Percentiles rank a stretch among this genome's conserved stretches.
phyloP scores from a whole-genome alignment of 371 early-diverging fungal species.

The Mortierella sp. region DNA sequence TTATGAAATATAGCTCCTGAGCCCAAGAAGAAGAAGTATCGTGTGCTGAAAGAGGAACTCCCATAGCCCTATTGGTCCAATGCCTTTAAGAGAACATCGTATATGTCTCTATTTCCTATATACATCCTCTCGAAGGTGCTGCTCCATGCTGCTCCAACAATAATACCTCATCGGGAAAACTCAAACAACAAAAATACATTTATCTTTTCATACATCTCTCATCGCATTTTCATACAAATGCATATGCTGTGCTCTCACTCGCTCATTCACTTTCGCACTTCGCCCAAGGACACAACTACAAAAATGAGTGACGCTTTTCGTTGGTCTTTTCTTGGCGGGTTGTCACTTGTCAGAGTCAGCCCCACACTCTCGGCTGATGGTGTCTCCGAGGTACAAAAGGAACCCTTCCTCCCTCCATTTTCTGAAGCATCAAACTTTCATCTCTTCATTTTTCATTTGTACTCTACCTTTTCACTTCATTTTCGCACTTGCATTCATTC shows the following conservation, averaged over 20 bases:
- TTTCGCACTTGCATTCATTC: not conserved
- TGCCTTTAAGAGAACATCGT: not conserved
- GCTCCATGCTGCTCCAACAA: constrained; percentile 1
- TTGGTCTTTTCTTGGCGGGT: not conserved
- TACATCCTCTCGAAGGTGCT: not conserved
- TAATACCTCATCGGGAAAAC: constrained; percentile 9
- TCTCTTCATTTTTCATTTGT: not conserved
- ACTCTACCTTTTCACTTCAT: not conserved
- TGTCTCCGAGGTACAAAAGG: not conserved
- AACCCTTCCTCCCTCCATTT: not conserved
- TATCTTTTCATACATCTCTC: not conserved
- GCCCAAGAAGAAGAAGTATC: constrained; percentile 87
- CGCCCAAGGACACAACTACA: not conserved
- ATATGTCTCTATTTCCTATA: not conserved
- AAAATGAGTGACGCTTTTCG: not conserved
- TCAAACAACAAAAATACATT: constrained; percentile 8
- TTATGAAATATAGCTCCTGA: constrained; percentile 78
- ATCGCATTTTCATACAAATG: not conserved
- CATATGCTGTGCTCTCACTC: not conserved
- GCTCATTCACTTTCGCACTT: not conserved
- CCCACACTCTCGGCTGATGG: too few relatives aligned
- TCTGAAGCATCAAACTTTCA: not conserved
- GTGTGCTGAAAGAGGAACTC: constrained; percentile 81
- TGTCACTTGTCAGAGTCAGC: too few relatives aligned
- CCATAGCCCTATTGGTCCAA: not conserved